A percentile compares a stretch with the other conserved stretches of the same genome.
Evolutionary conservation across 1,284 basidiomycete species (phyloP).

Genomic region (Flammula alnicola): DNA sequence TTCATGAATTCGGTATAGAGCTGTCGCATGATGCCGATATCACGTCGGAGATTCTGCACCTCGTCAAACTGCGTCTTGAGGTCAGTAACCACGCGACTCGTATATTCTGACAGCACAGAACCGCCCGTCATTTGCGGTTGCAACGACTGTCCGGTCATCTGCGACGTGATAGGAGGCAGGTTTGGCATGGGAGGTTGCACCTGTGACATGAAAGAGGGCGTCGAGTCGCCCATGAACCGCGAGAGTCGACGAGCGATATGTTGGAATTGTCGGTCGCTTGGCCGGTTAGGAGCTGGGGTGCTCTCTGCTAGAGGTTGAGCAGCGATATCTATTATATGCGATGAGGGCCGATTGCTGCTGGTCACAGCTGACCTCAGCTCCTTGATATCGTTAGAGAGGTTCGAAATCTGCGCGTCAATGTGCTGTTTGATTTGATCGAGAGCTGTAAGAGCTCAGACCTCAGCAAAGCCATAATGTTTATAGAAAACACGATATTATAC

Average conservation of each 20-base stretch:
- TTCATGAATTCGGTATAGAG: slow-evolving; percentile 92
- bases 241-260: slow-evolving; percentile 72
- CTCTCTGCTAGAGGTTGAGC: slow-evolving; percentile 63
- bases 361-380: slow-evolving; percentile 79
- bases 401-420: slow-evolving; percentile 88
- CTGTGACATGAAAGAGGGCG: slow-evolving; percentile 31
- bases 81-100: slow-evolving; percentile 74
- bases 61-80: slow-evolving; percentile 94
- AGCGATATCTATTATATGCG: slow-evolving; percentile 43
- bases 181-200: slow-evolving; percentile 28
- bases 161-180: slow-evolving; percentile 50
- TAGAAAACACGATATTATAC: slow-evolving; percentile 34
- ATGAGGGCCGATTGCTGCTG: slow-evolving; percentile 52
- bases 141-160: slow-evolving; percentile 69
- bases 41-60: slow-evolving; percentile 90
- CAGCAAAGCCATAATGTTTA: background rate
- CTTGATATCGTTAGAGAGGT: slow-evolving; percentile 89
- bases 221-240: slow-evolving; percentile 53
- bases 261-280: slow-evolving; percentile 74
- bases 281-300: slow-evolving; percentile 62
- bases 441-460: slow-evolving; percentile 51
- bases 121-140: slow-evolving; percentile 76
- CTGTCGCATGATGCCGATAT: slow-evolving; percentile 93
- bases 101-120: slow-evolving; percentile 73
- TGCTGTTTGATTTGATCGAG: slow-evolving; percentile 99